A percentile compares a stretch with the other conserved stretches of the same genome.
These are phyloP conservation scores for Asterionellopsis glacialis DNA, from an alignment of 108 stramenopile species.

Conservation along the genomic window DNA sequence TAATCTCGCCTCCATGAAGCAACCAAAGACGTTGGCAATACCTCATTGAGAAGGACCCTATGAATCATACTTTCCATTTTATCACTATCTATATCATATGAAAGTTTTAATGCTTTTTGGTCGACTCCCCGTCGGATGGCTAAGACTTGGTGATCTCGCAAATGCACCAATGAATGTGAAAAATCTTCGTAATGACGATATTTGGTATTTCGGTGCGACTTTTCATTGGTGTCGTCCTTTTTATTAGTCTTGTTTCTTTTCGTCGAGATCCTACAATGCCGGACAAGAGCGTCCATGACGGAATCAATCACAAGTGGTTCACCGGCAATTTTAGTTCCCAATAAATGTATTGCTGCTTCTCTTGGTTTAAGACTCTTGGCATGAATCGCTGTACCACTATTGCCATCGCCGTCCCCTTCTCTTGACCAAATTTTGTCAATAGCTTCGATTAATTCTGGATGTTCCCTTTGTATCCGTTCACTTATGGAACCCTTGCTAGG, in stretches of 20 bases:
- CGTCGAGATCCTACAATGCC: slow-evolving; percentile 31
- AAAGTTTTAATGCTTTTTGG: slow-evolving; percentile 38
- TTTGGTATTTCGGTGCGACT: slow-evolving; percentile 18
- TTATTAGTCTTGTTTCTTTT: slow-evolving; percentile 8
- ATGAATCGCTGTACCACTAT: neutral
- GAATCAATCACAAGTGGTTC: slow-evolving; percentile 37
- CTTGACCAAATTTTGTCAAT: slow-evolving; percentile 42
- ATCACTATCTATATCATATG: slow-evolving; percentile 44
- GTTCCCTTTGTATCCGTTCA: slow-evolving; percentile 42
- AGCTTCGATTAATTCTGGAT: slow-evolving; percentile 35
- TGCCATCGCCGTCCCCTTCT: neutral
- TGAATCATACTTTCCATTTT: slow-evolving; percentile 23
- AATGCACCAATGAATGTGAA: slow-evolving; percentile 9
- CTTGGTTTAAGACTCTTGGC: slow-evolving; percentile 18
- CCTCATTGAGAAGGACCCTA: neutral
- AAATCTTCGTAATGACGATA: slow-evolving; percentile 43
- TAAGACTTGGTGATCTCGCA: slow-evolving; percentile 50
- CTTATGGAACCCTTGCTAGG: slow-evolving; percentile 47
- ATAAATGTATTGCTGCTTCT: slow-evolving; percentile 29
- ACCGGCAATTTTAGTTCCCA: slow-evolving; percentile 48
- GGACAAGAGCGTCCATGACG: slow-evolving; percentile 20
- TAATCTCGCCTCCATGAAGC: too few relatives aligned
- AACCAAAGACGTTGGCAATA: slow-evolving; percentile 1
- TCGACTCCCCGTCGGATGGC: slow-evolving; percentile 55
- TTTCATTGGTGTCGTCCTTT: slow-evolving; percentile 12